Percentiles rank a stretch among this genome's conserved stretches.
phyloP scores from a whole-genome alignment of 176 grass and related monocot species.

The Chrysopogon serrulatus region DNA sequence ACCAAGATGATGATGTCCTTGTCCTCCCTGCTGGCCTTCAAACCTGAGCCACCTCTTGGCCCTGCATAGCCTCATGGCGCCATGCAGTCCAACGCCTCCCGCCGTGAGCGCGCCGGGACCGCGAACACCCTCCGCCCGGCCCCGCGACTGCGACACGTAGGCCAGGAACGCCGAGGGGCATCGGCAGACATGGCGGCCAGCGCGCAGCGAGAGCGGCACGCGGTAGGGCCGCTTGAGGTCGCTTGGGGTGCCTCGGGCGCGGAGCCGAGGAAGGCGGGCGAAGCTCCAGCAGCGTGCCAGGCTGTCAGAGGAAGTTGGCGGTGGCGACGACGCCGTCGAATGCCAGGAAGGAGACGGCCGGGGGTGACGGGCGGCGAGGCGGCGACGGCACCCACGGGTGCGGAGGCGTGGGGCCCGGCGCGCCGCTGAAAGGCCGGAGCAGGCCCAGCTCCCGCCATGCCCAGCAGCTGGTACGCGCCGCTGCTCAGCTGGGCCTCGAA shows the following conservation, averaged over 20 bases:
- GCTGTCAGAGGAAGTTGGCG: conserved; percentile 49
- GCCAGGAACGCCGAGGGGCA: conserved; percentile 23
- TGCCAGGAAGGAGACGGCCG: conserved; percentile 30
- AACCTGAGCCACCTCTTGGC: conserved; percentile 6
- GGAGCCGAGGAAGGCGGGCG: conserved; percentile 41
- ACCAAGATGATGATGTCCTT: background rate
- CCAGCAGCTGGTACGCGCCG: conserved; percentile 48
- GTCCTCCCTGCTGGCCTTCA: too few relatives aligned
- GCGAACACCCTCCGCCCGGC: conserved; percentile 21
- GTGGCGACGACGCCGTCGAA: conserved; percentile 51
- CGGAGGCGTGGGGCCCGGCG: conserved; percentile 14
- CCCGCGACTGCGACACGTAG: conserved; percentile 12
- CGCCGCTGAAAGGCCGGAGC: conserved; percentile 30
- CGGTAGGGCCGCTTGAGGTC: conserved; percentile 38
- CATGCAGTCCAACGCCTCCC: conserved; percentile 22
- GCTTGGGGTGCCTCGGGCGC: conserved; percentile 4
- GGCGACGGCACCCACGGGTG: conserved; percentile 38
- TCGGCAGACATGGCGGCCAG: conserved; percentile 16
- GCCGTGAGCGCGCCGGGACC: background rate
- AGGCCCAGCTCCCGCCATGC: conserved; percentile 57
- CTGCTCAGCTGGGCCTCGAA: conserved; percentile 52
- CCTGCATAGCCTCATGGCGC: conserved; percentile 36
- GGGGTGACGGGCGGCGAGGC: conserved; percentile 24
- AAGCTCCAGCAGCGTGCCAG: conserved; percentile 55
- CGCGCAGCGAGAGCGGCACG: conserved; percentile 32